Conservation (phyloP, 1,139 yeast genomes). For the Arxiozyma heterogenica region DNA sequence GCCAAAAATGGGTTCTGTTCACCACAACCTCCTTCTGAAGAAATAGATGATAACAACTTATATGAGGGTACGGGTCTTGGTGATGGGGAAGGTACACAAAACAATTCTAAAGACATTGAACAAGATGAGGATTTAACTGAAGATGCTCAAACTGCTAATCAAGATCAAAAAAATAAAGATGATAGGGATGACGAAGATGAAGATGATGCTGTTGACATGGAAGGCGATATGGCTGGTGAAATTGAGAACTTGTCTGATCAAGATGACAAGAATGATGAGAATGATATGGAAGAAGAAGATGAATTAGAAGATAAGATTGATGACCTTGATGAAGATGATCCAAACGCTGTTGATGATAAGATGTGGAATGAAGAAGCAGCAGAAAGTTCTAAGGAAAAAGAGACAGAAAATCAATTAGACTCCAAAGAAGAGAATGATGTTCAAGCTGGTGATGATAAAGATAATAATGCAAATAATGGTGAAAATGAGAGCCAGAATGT, state of each 20-base stretch:
- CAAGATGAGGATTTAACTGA: slow-evolving; percentile 89
- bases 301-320: slow-evolving; percentile 86
- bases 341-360: slow-evolving; percentile 92
- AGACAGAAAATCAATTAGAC: slow-evolving; percentile 59
- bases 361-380: slow-evolving; percentile 96
- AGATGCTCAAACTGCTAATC: slow-evolving; percentile 77
- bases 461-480: slow-evolving; percentile 27
- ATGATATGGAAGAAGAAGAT: slow-evolving; percentile 41
- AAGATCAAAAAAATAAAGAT: slow-evolving; percentile 60
- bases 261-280: slow-evolving; percentile 50
- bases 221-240: slow-evolving; percentile 95
- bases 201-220: slow-evolving; percentile 84
- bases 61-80: slow-evolving; percentile 94
- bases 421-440: slow-evolving; percentile 48
- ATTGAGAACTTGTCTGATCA: slow-evolving; percentile 71
- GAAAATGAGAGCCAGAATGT: slow-evolving; percentile 39
- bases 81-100: slow-evolving; percentile 85
- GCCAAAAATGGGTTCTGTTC: slow-evolving; percentile 90
- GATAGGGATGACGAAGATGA: slow-evolving; percentile 43
- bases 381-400: slow-evolving; percentile 64
- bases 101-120: slow-evolving; percentile 75
- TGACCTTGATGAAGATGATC: slow-evolving; percentile 82
- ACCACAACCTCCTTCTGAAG: slow-evolving; percentile 72
- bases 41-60: slow-evolving; percentile 52
- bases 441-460: slow-evolving; percentile 49